phyloP scores from a whole-genome alignment of 2,329 filamentous ascomycete genomes.

The Berkeleyomyces rouxiae region DNA sequence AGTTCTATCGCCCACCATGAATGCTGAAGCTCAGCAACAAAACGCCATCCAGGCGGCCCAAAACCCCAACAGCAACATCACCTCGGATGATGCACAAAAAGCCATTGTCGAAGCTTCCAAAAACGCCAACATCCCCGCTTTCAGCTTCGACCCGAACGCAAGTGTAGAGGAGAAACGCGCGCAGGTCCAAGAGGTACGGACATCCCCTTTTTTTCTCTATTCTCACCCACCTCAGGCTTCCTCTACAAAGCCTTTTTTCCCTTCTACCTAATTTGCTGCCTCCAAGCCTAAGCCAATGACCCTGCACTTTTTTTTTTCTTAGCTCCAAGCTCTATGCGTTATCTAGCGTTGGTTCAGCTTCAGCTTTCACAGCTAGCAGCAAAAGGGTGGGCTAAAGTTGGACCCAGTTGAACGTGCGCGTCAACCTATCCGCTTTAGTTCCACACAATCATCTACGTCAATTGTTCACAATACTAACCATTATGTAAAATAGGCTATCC shows the following conservation, averaged over 20 bases:
- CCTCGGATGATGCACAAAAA: constrained; percentile 54
- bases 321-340: neutral
- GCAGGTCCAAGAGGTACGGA: constrained; percentile 55
- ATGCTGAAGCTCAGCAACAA: constrained; percentile 60
- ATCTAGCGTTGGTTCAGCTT: constrained; percentile 8
- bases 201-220: constrained; percentile 15
- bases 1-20: constrained; percentile 16
- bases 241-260: constrained; percentile 6
- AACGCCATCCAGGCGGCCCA: constrained; percentile 61
- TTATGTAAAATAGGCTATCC: constrained; percentile 33
- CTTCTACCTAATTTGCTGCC: neutral
- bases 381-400: neutral
- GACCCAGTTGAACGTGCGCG: neutral
- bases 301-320: neutral
- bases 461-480: neutral
- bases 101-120: constrained; percentile 61
- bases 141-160: constrained; percentile 76
- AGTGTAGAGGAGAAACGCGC: constrained; percentile 68
- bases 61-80: constrained; percentile 50
- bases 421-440: neutral
- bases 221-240: neutral
- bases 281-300: neutral
- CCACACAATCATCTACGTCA: neutral
- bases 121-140: constrained; percentile 63
- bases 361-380: constrained; percentile 10